Evolutionary conservation across 495 filamentous ascomycete species (phyloP), one percentile per base, ranked within the genome.

Genomic region (Penicillium steckii): DNA sequence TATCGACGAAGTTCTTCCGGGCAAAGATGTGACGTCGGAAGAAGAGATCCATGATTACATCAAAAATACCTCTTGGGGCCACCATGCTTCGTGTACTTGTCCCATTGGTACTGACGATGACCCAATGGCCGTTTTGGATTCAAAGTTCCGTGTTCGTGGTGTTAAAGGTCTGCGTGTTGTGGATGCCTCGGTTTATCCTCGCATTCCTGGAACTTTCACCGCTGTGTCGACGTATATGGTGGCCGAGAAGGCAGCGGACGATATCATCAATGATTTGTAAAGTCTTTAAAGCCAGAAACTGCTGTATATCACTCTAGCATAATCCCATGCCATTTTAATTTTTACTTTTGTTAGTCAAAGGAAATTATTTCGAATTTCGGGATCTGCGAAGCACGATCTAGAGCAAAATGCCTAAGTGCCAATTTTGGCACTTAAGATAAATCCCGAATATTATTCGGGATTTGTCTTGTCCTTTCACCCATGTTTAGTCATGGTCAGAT

Each of bases 221-320:
- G 72, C 71, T 18, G 62, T 80, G 26, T 75, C 84, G 12, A 82
- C 80, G 0, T 85, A 82, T 56, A 84, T 85, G 75, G 60, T 86
- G 17, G 73, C 70, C n/a, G 79, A 82, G 61, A 86, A 86, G 76
- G 84, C 84, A 2, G 74, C 81, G 0, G 83, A 81, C 18, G 55
- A 52, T 32, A 57, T 57, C 17, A 7, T 44, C 6, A 27, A 27
- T n/a, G 42, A 8, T 15, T 26, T 44, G 42, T 44, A 41, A 41
- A 29, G 5, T 29, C 5, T 29, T 29, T 29, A 82, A n/a, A n/a
- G n/a, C n/a, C n/a, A n/a, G n/a, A n/a, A n/a, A n/a, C n/a, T n/a
- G n/a, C n/a, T n/a, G n/a, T n/a, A n/a, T n/a, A n/a, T n/a, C n/a
- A n/a, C n/a, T n/a, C n/a, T n/a, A n/a, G n/a, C n/a, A n/a, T n/a